phyloP scores from a whole-genome alignment of 352 stramenopile genomes.

The Phytophthora pisi region DNA sequence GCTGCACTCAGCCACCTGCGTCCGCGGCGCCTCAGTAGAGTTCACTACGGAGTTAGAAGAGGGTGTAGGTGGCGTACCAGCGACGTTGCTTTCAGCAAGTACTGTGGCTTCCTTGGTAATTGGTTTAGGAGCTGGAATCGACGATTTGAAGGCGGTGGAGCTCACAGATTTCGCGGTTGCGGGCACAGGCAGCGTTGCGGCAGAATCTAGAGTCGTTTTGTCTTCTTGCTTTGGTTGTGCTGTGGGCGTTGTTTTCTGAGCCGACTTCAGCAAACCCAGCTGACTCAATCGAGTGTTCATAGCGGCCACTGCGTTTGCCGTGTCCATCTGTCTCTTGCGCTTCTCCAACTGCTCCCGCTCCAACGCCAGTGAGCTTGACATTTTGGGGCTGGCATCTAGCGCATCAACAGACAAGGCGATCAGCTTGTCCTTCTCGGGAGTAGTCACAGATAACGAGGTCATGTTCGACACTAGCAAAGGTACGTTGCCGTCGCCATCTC shows the following conservation, averaged over 20 bases:
- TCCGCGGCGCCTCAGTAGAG: not conserved
- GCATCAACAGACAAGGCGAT: slow-evolving; percentile 39
- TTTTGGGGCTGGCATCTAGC: slow-evolving; percentile 17
- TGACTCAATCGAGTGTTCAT: slow-evolving; percentile 78
- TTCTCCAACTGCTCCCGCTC: slow-evolving; percentile 79
- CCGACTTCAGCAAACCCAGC: slow-evolving; percentile 51
- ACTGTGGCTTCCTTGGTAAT: not conserved
- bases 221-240: not conserved
- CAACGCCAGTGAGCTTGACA: slow-evolving; percentile 52
- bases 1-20: not conserved
- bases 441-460: not conserved
- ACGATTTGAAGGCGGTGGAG: not conserved
- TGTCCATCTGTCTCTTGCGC: slow-evolving; percentile 73
- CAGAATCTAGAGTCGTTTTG: not conserved
- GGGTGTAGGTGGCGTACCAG: not conserved
- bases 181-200: not conserved
- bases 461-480: not conserved
- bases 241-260: slow-evolving; percentile 8
- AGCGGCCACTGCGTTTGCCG: slow-evolving; percentile 69
- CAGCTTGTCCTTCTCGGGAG: slow-evolving; percentile 29
- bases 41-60: not conserved
- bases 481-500: not conserved
- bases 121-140: not conserved
- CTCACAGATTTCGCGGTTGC: not conserved
- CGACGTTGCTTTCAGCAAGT: not conserved